Evolutionary conservation across 768 basidiomycete genomes (phyloP), one percentile per base, ranked within the genome.

Genomic region (Strobilomyces dryophilus): DNA sequence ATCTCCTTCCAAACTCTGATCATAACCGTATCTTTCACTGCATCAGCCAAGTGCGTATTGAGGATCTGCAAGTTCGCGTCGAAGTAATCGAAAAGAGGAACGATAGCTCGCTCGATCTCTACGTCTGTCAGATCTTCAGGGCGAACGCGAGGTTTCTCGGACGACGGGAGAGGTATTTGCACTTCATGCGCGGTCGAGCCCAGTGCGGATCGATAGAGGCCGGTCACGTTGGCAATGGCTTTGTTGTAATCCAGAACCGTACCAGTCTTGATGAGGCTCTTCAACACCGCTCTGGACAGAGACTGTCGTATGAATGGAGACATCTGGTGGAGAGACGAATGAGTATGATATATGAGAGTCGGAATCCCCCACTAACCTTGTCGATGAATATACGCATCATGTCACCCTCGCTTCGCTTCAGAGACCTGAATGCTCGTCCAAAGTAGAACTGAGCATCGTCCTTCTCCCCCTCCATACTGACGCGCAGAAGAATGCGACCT

Each of bases 401-500:
- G 63, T 99, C 95, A 21, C 81, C 84, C 66, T 98, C 93, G 0
- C 93, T 91, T 31, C 94, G 77, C 72, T 98, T 98, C 60, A 99
- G 68, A 36, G 86, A 92, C 43, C 95, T 79, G 79, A 99, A 99
- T 4, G 87, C 95, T 31, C 94, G 80, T 26, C 97, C 97, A 63
- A 98, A 99, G 76, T 89, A 95, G 76, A 97, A 99, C 60, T 90
- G 90, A 8, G 93, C 91, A 66, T 99, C 97, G 61, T 97, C 94
- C 71, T 95, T 94, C 78, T 98, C 97, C 49, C 95, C 94, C 65
- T 99, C 97, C 94, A 98, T 97, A 65, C 92, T 95, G 53, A 98
- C 80, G 18, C 97, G 82, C 31, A 97, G 74, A 35, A 97, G 73
- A 46, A 98, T 79, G 32, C 92, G 82, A 5, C 97, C 94, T 49